Evolutionary conservation across 345 rosid species (phyloP).

Genomic region (Anastatica hierochuntica): DNA sequence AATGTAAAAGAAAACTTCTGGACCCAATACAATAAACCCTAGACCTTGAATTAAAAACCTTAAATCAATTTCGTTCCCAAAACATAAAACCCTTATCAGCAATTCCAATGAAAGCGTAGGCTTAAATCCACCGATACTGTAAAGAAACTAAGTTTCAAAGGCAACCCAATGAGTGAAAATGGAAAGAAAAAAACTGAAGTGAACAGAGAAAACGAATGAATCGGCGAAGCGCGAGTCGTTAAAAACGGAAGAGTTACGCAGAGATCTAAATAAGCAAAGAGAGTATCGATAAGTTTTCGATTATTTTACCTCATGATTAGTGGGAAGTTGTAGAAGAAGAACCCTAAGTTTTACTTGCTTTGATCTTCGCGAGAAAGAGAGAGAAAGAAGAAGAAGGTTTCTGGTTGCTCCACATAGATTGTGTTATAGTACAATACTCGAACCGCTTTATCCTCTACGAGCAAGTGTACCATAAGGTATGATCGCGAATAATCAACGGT

Average conservation of each 20-base stretch:
- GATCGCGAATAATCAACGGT: no score
- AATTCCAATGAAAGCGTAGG: no score
- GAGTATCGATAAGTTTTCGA: neutral
- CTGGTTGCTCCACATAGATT: no score
- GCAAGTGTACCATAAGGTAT: no score
- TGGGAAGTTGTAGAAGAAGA: constrained; percentile 16
- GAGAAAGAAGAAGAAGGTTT: no score
- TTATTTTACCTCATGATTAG: constrained; percentile 20
- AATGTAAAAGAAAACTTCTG: neutral
- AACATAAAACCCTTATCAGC: no score
- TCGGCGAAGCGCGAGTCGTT: constrained; percentile 5
- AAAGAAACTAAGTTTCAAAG: constrained; percentile 10
- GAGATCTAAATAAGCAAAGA: neutral
- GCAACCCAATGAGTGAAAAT: neutral
- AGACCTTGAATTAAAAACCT: constrained; percentile 1
- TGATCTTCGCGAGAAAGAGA: constrained; percentile 19
- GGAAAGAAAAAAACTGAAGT: constrained; percentile 3
- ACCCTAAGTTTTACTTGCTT: no score
- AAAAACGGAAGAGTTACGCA: neutral
- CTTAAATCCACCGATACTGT: no score
- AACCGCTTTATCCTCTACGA: no score
- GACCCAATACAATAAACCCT: constrained; percentile 14
- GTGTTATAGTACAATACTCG: no score
- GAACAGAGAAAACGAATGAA: neutral
- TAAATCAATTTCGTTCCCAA: no score